These are phyloP conservation scores for Eucalyptus albens DNA, from an alignment of 345 rosid genomes.

Conservation along the genomic window DNA sequence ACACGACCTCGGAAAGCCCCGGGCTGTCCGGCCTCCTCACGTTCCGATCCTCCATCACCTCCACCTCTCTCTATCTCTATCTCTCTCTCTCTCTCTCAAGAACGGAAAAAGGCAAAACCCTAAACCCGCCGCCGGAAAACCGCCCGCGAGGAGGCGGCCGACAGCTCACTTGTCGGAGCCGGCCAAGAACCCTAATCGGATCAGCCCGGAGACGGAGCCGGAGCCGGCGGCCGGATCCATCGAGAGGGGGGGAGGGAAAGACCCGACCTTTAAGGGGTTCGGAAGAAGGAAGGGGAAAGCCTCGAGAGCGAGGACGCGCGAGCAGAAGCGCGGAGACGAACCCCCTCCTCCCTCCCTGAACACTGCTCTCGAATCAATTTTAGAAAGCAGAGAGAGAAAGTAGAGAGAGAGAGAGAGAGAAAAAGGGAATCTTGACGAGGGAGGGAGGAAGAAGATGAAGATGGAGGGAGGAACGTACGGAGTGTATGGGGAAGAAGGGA, in stretches of 20 bases:
- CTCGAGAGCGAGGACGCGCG: not conserved
- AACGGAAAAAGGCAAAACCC: not conserved
- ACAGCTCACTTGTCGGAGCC: not conserved
- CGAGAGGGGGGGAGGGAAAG: not conserved
- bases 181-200: not conserved
- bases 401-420: not conserved
- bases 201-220: not conserved
- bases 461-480: not conserved
- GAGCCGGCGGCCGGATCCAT: not conserved
- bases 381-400: not conserved
- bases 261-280: not conserved
- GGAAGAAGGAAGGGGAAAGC: not conserved
- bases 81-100: not conserved
- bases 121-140: not conserved
- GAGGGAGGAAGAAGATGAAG: not conserved
- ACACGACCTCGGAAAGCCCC: constrained; percentile 40
- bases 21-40: not conserved
- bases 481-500: not conserved
- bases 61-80: not conserved
- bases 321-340: not conserved
- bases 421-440: not conserved
- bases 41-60: constrained; percentile 25
- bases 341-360: no score
- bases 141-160: not conserved
- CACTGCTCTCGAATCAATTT: not conserved